Conservation (phyloP, 768 basidiomycete genomes). For the Gautieria morchelliformis region DNA sequence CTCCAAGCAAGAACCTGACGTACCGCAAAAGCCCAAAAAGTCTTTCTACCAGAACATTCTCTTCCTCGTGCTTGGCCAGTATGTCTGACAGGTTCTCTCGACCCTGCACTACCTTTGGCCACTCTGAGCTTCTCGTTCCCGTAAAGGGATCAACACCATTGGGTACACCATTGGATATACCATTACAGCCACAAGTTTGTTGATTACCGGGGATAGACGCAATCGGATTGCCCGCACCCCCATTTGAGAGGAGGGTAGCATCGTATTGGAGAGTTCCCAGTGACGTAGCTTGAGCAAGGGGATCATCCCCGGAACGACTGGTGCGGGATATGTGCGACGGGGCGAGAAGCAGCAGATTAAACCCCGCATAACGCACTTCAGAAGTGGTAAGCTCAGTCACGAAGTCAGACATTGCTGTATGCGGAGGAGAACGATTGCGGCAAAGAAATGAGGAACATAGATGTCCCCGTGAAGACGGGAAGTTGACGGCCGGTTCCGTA, state of each 20-base stretch:
- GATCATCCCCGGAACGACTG: background rate
- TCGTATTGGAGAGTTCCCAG: constrained; percentile 28
- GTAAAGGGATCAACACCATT: constrained; percentile 65
- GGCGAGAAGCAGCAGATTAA: constrained; percentile 66
- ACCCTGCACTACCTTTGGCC: constrained; percentile 70
- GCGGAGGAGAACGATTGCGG: constrained; percentile 12
- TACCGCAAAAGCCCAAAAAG: constrained; percentile 66
- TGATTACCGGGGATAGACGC: constrained; percentile 34
- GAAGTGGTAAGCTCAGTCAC: constrained; percentile 35
- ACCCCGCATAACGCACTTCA: constrained; percentile 57
- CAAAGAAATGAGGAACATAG: constrained; percentile 61
- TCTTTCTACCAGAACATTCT: constrained; percentile 43
- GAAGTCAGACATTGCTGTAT: constrained; percentile 34
- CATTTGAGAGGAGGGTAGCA: constrained; percentile 55
- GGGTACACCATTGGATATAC: constrained; percentile 35
- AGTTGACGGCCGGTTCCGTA: constrained; percentile 48
- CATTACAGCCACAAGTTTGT: constrained; percentile 42
- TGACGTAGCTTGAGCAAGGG: constrained; percentile 17
- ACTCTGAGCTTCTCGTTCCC: constrained; percentile 32
- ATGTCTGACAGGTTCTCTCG: constrained; percentile 34
- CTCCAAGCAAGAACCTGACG: background rate
- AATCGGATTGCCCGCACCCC: constrained; percentile 56
- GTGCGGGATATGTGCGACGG: constrained; percentile 18
- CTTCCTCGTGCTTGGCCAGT: constrained; percentile 31
- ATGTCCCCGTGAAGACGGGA: constrained; percentile 54